Evolutionary conservation across 2,329 filamentous ascomycete genomes (phyloP).

Genomic region (Pseudogymnoascus sp.): DNA sequence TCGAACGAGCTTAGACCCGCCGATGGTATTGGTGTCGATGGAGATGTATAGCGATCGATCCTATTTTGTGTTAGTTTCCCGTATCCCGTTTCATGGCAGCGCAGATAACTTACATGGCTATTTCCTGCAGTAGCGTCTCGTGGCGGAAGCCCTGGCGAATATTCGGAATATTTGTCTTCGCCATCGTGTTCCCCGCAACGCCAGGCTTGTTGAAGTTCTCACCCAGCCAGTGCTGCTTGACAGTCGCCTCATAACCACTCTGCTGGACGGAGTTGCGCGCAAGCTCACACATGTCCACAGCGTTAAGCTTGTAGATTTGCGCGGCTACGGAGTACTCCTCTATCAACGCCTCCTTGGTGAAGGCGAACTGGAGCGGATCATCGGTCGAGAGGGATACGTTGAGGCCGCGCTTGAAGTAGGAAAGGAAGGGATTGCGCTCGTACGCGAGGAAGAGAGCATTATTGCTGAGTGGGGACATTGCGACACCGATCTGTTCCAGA

Average conservation of each 20-base stretch:
- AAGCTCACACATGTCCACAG: constrained; percentile 97
- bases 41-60: constrained; percentile 28
- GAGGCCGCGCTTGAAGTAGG: constrained; percentile 88
- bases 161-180: constrained; percentile 93
- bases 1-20: background rate
- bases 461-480: constrained; percentile 98
- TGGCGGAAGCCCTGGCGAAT: constrained; percentile 84
- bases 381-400: constrained; percentile 96
- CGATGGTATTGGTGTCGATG: background rate
- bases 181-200: constrained; percentile 79
- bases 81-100: background rate
- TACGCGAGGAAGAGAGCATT: constrained; percentile 95
- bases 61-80: constrained; percentile 19
- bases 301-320: constrained; percentile 95
- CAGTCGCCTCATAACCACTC: constrained; percentile 79
- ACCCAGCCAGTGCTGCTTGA: constrained; percentile 92
- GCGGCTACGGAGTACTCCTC: constrained; percentile 97
- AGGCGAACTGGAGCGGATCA: constrained; percentile 94
- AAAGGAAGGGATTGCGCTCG: constrained; percentile 91
- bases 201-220: constrained; percentile 69
- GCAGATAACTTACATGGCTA: constrained; percentile 62
- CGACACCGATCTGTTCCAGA: constrained; percentile 93
- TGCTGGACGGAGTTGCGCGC: constrained; percentile 94
- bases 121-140: constrained; percentile 76
- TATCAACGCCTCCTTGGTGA: constrained; percentile 95